Evolutionary conservation across 1,284 basidiomycete genomes (phyloP).

Genomic region (Inonotus obliquus): DNA sequence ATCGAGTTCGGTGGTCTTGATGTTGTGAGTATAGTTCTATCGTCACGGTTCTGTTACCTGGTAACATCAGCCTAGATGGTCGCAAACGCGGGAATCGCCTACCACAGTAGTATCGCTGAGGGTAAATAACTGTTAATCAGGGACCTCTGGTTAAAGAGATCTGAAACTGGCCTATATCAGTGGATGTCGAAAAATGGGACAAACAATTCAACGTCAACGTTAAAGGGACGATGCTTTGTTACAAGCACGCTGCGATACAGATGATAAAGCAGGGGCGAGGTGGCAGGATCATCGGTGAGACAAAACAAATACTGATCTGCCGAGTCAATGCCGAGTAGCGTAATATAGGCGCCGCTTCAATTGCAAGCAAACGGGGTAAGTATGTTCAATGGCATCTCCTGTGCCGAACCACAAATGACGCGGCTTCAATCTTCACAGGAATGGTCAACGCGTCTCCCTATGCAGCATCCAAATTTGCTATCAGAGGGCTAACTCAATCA

Average conservation of each 20-base stretch:
- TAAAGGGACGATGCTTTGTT: constrained; percentile 20
- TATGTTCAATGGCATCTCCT: background rate
- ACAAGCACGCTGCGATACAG: constrained; percentile 21
- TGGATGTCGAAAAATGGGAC: constrained; percentile 18
- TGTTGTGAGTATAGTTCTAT: constrained; percentile 4
- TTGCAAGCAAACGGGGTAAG: constrained; percentile 9
- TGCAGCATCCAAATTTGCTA: constrained; percentile 9
- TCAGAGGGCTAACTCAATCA: constrained; percentile 8
- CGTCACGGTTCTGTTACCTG: background rate
- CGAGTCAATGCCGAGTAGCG: background rate
- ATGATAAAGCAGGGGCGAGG: constrained; percentile 22
- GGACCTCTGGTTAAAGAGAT: too few species aligned
- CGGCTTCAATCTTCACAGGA: constrained; percentile 9
- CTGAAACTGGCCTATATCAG: constrained; percentile 3
- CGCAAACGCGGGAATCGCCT: constrained; percentile 18
- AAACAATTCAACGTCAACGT: constrained; percentile 19
- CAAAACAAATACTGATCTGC: background rate
- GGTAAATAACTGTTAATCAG: background rate
- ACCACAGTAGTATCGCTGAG: constrained; percentile 1
- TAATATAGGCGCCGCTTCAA: constrained; percentile 12
- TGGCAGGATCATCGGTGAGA: constrained; percentile 18
- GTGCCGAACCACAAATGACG: background rate
- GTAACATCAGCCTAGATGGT: constrained; percentile 16
- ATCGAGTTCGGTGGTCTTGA: constrained; percentile 7
- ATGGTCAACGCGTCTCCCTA: constrained; percentile 12